Percentiles rank a stretch among this genome's conserved stretches.
Evolutionary conservation across 495 filamentous ascomycete genomes (phyloP).

Genomic region (Podospora pseudoanserina): DNA sequence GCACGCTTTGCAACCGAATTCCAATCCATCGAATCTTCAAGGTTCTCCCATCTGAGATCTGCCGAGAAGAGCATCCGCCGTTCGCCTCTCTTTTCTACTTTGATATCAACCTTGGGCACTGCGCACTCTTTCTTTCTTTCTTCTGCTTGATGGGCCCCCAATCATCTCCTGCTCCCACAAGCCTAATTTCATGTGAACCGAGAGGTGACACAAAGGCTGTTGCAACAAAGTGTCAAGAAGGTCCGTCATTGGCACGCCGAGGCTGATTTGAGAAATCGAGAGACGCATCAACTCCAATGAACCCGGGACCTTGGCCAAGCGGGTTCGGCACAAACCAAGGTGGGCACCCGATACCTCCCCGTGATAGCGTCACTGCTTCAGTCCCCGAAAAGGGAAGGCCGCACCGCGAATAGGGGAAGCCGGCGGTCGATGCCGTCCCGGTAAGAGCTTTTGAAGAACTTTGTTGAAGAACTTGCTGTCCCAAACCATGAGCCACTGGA

Average conservation of each 20-base stretch:
- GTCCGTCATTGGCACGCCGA: not conserved
- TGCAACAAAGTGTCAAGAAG: constrained; percentile 2
- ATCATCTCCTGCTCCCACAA: not conserved
- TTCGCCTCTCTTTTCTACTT: not conserved
- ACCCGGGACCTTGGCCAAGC: constrained; percentile 7
- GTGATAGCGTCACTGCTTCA: constrained; percentile 10
- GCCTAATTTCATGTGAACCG: not conserved
- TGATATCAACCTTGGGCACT: not conserved
- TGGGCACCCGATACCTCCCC: constrained; percentile 7
- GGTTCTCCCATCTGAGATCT: too few relatives aligned
- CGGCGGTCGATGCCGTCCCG: not conserved
- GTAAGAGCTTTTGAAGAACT: not conserved
- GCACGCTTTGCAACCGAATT: not conserved
- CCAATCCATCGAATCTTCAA: too few relatives aligned
- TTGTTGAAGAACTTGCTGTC: not conserved
- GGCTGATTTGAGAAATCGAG: constrained; percentile 4
- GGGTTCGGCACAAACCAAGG: not conserved
- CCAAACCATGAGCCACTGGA: not conserved
- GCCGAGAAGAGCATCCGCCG: not conserved
- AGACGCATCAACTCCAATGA: constrained; percentile 2
- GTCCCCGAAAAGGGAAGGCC: constrained; percentile 5
- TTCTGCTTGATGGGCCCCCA: too few relatives aligned
- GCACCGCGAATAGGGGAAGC: not conserved
- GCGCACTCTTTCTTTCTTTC: too few relatives aligned
- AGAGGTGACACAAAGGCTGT: not conserved